These are phyloP conservation scores for Phytophthora palmivora DNA, from an alignment of 352 stramenopile species.

Conservation along the genomic window DNA sequence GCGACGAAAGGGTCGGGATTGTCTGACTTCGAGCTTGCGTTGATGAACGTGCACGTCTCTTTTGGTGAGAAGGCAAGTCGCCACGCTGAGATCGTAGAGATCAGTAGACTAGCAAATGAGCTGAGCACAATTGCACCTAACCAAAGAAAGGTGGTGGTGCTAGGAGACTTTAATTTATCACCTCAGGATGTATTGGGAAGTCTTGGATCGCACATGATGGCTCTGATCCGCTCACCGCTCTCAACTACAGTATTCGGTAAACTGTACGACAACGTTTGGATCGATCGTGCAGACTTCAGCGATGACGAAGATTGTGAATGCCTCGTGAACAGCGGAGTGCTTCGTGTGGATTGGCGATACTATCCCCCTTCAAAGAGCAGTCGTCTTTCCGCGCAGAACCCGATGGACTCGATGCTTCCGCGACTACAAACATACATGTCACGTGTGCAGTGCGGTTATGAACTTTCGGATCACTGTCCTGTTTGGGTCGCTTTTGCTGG, in stretches of 20 bases:
- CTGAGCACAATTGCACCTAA: constrained; percentile 14
- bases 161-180: constrained; percentile 76
- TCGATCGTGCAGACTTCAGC: constrained; percentile 34
- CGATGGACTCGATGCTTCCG: constrained; percentile 33
- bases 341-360: constrained; percentile 67
- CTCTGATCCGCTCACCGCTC: constrained; percentile 58
- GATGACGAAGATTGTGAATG: constrained; percentile 12
- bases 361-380: constrained; percentile 48
- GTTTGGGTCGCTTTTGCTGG: constrained; percentile 58
- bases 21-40: constrained; percentile 39
- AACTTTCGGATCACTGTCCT: constrained; percentile 73
- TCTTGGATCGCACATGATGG: constrained; percentile 30
- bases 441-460: constrained; percentile 50
- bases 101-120: constrained; percentile 39
- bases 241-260: constrained; percentile 64
- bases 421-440: constrained; percentile 43
- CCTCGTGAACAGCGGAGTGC: constrained; percentile 52
- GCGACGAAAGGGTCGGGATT: constrained; percentile 16
- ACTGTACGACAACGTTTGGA: constrained; percentile 78
- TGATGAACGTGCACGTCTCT: constrained; percentile 66
- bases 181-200: constrained; percentile 50
- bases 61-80: constrained; percentile 42
- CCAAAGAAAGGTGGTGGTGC: constrained; percentile 48
- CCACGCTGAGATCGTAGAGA: constrained; percentile 42
- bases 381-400: constrained; percentile 17